These are phyloP conservation scores for Pilaira anomala DNA, from an alignment of 192 early-diverging fungal species.

Conservation along the genomic window DNA sequence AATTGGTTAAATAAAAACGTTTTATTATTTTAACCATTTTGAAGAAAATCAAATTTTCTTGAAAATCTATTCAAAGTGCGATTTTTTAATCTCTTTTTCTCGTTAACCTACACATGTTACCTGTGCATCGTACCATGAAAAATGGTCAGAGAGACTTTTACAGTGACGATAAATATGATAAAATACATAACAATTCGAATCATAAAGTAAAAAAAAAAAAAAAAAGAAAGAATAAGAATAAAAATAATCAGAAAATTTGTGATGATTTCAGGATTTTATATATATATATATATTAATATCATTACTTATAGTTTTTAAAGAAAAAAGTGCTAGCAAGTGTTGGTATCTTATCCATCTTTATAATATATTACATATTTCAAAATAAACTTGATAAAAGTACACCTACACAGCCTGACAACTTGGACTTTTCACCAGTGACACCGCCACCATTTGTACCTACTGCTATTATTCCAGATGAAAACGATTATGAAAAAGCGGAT, in stretches of 20 bases:
- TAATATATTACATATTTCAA: too few species aligned
- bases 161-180: slow-evolving; percentile 37
- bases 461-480: background rate
- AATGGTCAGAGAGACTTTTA: slow-evolving; percentile 17
- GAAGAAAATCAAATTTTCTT: background rate
- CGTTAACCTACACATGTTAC: slow-evolving; percentile 16
- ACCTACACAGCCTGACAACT: too few species aligned
- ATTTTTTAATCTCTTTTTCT: background rate
- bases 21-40: background rate
- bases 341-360: too few species aligned
- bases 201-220: background rate
- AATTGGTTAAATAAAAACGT: background rate
- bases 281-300: too few species aligned
- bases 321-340: too few species aligned
- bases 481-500: background rate
- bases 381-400: too few species aligned
- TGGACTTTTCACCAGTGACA: too few species aligned
- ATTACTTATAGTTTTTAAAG: too few species aligned
- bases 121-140: slow-evolving; percentile 30
- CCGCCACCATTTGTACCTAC: background rate
- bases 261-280: too few species aligned
- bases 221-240: too few species aligned
- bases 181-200: slow-evolving; percentile 8
- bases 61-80: too few species aligned
- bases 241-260: too few species aligned